Evolutionary conservation across 1,284 basidiomycete genomes (phyloP).

Genomic region (Sanguinoderma infundibulare): DNA sequence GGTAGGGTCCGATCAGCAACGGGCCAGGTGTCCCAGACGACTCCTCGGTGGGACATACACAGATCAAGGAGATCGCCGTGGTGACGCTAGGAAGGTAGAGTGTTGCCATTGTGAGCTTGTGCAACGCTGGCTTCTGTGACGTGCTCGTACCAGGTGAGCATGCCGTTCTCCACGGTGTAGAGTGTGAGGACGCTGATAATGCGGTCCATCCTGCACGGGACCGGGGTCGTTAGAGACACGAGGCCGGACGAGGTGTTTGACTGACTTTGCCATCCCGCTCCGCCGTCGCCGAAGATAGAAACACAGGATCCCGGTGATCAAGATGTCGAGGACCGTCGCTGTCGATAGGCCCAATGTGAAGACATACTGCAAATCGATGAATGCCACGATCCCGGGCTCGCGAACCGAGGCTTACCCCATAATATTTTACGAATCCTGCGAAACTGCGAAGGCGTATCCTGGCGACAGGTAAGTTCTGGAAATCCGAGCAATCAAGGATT

Average conservation of each 20-base stretch:
- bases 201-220: slow-evolving; percentile 14
- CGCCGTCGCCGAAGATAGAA: slow-evolving; percentile 16
- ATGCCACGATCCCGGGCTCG: neutral
- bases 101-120: neutral
- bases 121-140: neutral
- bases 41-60: slow-evolving; percentile 5
- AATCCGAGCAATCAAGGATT: neutral
- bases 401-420: slow-evolving; percentile 13
- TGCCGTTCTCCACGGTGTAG: slow-evolving; percentile 18
- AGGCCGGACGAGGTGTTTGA: neutral
- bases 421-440: slow-evolving; percentile 29
- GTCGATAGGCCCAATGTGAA: slow-evolving; percentile 16
- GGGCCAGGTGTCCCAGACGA: neutral
- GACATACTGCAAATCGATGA: slow-evolving; percentile 7
- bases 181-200: slow-evolving; percentile 11
- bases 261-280: slow-evolving; percentile 14
- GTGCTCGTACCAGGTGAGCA: slow-evolving; percentile 18
- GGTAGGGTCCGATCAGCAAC: neutral
- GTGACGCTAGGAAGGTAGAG: slow-evolving; percentile 5
- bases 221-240: neutral
- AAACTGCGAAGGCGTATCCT: slow-evolving; percentile 33
- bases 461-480: neutral
- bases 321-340: slow-evolving; percentile 11
- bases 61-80: slow-evolving; percentile 15
- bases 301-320: slow-evolving; percentile 17